Conservation (phyloP, 1,284 basidiomycete species). For the Chalciporus sp. region DNA sequence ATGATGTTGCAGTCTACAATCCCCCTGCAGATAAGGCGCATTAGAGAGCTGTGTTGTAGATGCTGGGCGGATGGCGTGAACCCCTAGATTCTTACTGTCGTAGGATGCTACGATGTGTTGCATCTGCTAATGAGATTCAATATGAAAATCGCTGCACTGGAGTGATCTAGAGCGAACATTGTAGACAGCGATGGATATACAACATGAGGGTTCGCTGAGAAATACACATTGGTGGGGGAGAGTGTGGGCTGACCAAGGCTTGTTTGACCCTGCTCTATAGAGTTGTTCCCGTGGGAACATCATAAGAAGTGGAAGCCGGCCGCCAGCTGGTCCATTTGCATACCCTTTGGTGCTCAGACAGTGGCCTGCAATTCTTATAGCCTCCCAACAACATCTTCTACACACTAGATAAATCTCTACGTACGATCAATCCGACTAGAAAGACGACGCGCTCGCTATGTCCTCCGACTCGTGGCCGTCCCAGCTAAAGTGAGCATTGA, state of each 20-base stretch:
- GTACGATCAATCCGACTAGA: background rate
- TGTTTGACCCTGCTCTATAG: background rate
- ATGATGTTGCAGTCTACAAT: slow-evolving; percentile 47
- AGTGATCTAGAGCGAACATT: background rate
- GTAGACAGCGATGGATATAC: background rate
- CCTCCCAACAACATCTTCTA: background rate
- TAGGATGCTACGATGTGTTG: slow-evolving; percentile 21
- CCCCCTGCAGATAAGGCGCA: slow-evolving; percentile 51
- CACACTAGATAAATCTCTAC: background rate
- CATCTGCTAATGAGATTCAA: slow-evolving; percentile 29
- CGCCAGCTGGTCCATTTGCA: slow-evolving; percentile 5
- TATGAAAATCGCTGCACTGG: background rate
- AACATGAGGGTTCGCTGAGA: background rate
- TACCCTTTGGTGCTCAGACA: too few relatives aligned
- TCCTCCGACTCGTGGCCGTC: slow-evolving; percentile 68
- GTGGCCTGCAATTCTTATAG: background rate
- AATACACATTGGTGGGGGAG: background rate
- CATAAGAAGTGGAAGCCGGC: background rate
- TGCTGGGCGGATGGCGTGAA: slow-evolving; percentile 1
- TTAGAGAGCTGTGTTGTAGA: slow-evolving; percentile 26
- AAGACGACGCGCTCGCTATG: slow-evolving; percentile 38
- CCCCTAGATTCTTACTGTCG: slow-evolving; percentile 30
- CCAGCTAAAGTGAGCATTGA: slow-evolving; percentile 52
- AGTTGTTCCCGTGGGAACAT: slow-evolving; percentile 25
- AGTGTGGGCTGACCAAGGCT: background rate